Evolutionary conservation across 768 basidiomycete genomes (phyloP), one percentile per base, ranked within the genome.

Genomic region (Calocybe cyanea): DNA sequence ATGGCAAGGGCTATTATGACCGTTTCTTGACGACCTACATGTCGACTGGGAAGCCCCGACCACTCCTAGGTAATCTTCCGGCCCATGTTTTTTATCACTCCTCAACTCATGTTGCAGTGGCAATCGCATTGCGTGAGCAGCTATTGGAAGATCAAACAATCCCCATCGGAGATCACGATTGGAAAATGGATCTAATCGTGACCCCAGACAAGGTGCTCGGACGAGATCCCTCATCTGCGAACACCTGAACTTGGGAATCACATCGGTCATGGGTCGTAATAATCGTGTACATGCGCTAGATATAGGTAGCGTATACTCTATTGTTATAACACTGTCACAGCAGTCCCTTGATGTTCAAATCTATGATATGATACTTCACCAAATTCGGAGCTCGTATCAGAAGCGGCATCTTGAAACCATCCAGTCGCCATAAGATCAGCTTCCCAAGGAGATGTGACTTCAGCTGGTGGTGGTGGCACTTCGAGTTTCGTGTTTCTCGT

Each of bases 1-100:
- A 89, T 52, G 87, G 88, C 18, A 91, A 86, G 61, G 88, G 88
- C 5, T 89, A 85, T 64, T 91, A 91, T 54, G 88, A 91, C 64
- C 70, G 74, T 11, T 91, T 87, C 63, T 68, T 91, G 28, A 63
- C 78, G 2, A 61, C 70, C 1, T 88, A 87, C 48, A 60, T 68
- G 23, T 56, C 66, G 11, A 66, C 64, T 43, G 67, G 68, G 19
- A 65, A 67, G 48, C 64, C 65, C 18, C 70, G 65, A 45, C 83
- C 87, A 1, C 53, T 82, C 23, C 70, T 89, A 43, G 79, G 88
- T 87, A 52, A 48, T 69, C 48, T 41, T 50, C 32, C 43, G 38
- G 31, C 35, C 18, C 38, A 17, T 46, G 39, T 45, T 13, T 15
- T 32, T 41, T 45, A 46, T 38, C 45, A 50, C 44, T 39, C 45